Conservation (phyloP, 2,329 filamentous ascomycete species). For the Cladophialophora bantiana region DNA sequence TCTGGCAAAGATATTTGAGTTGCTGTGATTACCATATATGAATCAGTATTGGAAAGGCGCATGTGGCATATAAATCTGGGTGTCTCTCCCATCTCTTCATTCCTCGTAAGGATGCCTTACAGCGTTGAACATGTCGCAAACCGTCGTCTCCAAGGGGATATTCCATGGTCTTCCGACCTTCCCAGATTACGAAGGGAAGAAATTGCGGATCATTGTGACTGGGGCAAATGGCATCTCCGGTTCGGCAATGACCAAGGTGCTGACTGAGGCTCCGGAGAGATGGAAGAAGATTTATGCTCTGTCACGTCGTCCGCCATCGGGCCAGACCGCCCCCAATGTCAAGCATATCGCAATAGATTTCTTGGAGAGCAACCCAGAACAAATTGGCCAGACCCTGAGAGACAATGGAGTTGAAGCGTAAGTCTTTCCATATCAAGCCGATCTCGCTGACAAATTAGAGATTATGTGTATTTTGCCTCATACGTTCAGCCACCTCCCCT, state of each 20-base stretch:
- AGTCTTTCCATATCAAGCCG: slow-evolving; percentile 1
- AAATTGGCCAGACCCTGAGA: slow-evolving; percentile 39
- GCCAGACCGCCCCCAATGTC: slow-evolving; percentile 47
- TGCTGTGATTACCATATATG: background rate
- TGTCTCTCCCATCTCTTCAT: background rate
- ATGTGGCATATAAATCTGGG: background rate
- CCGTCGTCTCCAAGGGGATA: slow-evolving; percentile 48
- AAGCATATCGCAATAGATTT: slow-evolving; percentile 52
- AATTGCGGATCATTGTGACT: slow-evolving; percentile 59
- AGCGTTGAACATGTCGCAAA: slow-evolving; percentile 16
- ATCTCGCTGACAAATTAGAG: slow-evolving; percentile 35
- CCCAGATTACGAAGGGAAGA: slow-evolving; percentile 45
- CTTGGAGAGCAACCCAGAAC: slow-evolving; percentile 38
- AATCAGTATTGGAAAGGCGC: background rate
- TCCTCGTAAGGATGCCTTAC: background rate
- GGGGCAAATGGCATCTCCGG: slow-evolving; percentile 63
- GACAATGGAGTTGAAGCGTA: slow-evolving; percentile 39
- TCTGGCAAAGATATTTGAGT: background rate
- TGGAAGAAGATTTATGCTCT: slow-evolving; percentile 62
- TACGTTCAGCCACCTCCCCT: slow-evolving; percentile 54
- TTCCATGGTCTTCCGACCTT: slow-evolving; percentile 59
- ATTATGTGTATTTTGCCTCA: slow-evolving; percentile 62
- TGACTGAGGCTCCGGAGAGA: slow-evolving; percentile 52
- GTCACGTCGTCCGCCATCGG: slow-evolving; percentile 54
- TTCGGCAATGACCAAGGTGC: slow-evolving; percentile 58